Base-by-base conservation (phyloP, 257 asterid species). In the Cinchona pubescens region DNA sequence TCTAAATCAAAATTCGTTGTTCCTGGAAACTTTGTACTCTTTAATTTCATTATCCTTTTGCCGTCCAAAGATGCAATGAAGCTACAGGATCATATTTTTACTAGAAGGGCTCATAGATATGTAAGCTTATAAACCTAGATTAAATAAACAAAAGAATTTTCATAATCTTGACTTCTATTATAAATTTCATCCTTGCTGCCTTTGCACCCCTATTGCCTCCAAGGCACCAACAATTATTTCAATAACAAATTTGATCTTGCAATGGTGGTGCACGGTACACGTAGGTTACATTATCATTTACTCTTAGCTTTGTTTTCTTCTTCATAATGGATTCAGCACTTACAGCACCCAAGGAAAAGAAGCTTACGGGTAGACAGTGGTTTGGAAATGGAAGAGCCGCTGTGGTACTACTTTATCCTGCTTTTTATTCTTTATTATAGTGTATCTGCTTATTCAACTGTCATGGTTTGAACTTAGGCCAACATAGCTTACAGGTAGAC, bases 291-390 rank as follows among this genome's bases (percentile, higher is more conserved):
- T 59, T 62, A 18, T 58, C 19, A 13, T 5, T n/a, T 71, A 53
- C 38, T 23, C 25, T 46, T 11, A 43, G 43, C 27, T 27, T 8
- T 27, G 64, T 59, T 13, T 56, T 27, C 37, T 14, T 45, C 15
- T 38, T 12, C 56, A 61, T 75, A 59, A 48, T 45, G 40, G 29
- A 95, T 83, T 86, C 96, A n/a, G 96, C 93, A 56, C 96, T 95
- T 84, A 42, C 94, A 63, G 91, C 77, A 25, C 75, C 97, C 7
- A 95, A 95, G 91, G 99, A 95, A 77, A 95, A 95, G 85, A 91
- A 80, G 87, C 88, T 95, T 73, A 30, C 96, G 8, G 99, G 99
- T 81, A 85, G 98, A 71, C 98, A 88, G 81, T 95, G 96, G 96
- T 95, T 95, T 83, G 99, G 91, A 84, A 94, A 92, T 78, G 96